Base-by-base conservation (phyloP, 345 rosid genomes). In the Luvunga scandens region DNA sequence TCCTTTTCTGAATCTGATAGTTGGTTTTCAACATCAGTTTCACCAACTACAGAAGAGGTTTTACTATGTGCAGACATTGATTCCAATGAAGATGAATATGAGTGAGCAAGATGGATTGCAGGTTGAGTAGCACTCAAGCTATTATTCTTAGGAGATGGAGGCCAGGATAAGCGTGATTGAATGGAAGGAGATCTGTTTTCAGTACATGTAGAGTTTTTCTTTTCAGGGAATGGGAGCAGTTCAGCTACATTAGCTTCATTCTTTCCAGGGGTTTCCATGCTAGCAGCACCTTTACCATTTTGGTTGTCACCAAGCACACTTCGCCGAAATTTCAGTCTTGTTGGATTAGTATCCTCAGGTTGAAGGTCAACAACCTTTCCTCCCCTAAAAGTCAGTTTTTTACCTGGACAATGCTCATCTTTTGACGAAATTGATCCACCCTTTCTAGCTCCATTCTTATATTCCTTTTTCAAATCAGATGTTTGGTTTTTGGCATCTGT, bases 361-460 rank as follows among this genome's bases (percentile, higher is more conserved):
- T 79, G 81, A 19, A 86, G 79, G 7, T 88, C 93, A 73, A 92
- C 75, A 78, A 83, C 78, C 84, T 83, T 93, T 71, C 91, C 91
- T 82, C 84, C 90, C 85, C 82, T 87, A 81, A 90, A 92, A 65
- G 71, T 83, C 67, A 86, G 39, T 72, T 80, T 81, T 67, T 64
- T 57, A 60, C 80, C 64, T 22, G 42, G 76, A 66, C 22, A 45
- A 62, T 77, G 69, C 53, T 80, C 81, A 7, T 81, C 74, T 59
- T 79, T 85, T 45, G 74, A 73, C 57, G 48, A 77, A 62, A 66
- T 73, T 60, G 72, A 71, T 71, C 73, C 50, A 45, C 18, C 50
- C 18, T 45, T 45, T 45, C 50, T 45, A 45, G 50, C 5, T 45
- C 50, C 50, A 13, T 45, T 45, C 50, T 45, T 45, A 18, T 45